A percentile compares a stretch with the other conserved stretches of the same genome.
These are phyloP conservation scores for Ogataea paraovalis DNA, from an alignment of 805 yeast genomes.

Conservation along the genomic window DNA sequence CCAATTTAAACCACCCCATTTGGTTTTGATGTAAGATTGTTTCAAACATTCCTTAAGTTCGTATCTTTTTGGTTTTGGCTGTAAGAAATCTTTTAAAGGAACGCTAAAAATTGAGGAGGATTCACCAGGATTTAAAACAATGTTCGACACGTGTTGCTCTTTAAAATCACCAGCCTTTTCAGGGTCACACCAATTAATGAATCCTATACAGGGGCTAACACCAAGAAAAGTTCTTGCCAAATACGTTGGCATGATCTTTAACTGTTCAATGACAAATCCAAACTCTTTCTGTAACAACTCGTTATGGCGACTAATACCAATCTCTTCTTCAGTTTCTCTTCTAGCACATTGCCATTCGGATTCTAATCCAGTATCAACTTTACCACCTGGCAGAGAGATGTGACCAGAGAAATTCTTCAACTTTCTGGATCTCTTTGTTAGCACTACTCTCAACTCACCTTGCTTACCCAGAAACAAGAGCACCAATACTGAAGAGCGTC, in stretches of 20 bases:
- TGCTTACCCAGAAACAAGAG: constrained; percentile 66
- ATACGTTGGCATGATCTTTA: constrained; percentile 70
- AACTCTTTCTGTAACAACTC: constrained; percentile 36
- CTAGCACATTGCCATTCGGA: constrained; percentile 70
- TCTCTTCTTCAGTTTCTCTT: constrained; percentile 84
- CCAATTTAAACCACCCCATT: constrained; percentile 77
- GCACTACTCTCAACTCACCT: constrained; percentile 72
- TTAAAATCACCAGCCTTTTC: constrained; percentile 23
- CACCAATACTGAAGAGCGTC: constrained; percentile 79
- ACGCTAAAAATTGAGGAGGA: constrained; percentile 66
- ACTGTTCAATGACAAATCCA: constrained; percentile 57
- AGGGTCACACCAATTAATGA: constrained; percentile 41
- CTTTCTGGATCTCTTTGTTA: constrained; percentile 72
- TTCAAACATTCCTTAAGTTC: constrained; percentile 32
- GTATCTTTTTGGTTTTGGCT: constrained; percentile 27
- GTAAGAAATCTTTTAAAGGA: constrained; percentile 59
- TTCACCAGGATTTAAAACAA: constrained; percentile 71
- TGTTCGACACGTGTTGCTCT: constrained; percentile 28
- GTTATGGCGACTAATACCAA: constrained; percentile 60
- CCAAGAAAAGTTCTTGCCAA: constrained; percentile 77
- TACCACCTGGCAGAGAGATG: constrained; percentile 91
- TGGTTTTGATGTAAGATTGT: constrained; percentile 34
- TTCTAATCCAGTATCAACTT: constrained; percentile 68
- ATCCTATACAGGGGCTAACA: constrained; percentile 77
- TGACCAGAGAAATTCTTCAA: constrained; percentile 82